Evolutionary conservation across 2,329 filamentous ascomycete species (phyloP), one percentile per base, ranked within the genome.

Genomic region (Thielaviopsis musarum): DNA sequence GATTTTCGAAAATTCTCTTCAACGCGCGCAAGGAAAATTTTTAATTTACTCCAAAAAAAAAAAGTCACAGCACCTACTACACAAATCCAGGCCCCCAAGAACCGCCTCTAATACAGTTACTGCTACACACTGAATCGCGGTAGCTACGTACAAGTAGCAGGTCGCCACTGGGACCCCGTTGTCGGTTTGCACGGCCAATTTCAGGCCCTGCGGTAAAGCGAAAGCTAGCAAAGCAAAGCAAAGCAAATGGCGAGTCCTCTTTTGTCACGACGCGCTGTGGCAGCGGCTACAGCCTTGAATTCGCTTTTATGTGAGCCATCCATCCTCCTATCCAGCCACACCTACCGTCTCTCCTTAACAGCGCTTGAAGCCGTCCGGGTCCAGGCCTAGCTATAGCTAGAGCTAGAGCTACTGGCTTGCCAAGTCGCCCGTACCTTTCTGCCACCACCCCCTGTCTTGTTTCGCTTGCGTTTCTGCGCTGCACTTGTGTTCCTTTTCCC

Each of bases 251-350:
- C 45, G 26, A 51, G 45, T n/a, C 51, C 17, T 38, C n/a, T 19
- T 34, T 51, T 10, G 15, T 21, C 55, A 12, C 55, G 28, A 13
- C 55, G 55, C 45, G 45, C 45, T 28, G 55, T 30, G n/a, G 45
- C 55, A 17, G 34, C 54, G 49, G 19, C 55, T n/a, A 34, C 55
- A 57, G 55, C 55, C 45, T 49, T 57, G 41, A 24, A 57, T 52
- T 38, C 55, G 19, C 17, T 38, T 52, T 21, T 15, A 45, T 51
- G 55, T 57, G 55, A 57, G 55, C 55, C 30, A 49, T 10, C 45
- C 17, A 19, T 49, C n/a, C 45, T 49, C 45, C 19, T 21, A 57
- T 41, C n/a, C n/a, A 56, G 19, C n/a, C 26, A 51, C 28, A 52
- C 28, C 26, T 19, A 41, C 34, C 21, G 19, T 54, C 24, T 34